These are phyloP conservation scores for Eragrostis curvula DNA, from an alignment of 176 grass and related monocot genomes.

Conservation along the genomic window DNA sequence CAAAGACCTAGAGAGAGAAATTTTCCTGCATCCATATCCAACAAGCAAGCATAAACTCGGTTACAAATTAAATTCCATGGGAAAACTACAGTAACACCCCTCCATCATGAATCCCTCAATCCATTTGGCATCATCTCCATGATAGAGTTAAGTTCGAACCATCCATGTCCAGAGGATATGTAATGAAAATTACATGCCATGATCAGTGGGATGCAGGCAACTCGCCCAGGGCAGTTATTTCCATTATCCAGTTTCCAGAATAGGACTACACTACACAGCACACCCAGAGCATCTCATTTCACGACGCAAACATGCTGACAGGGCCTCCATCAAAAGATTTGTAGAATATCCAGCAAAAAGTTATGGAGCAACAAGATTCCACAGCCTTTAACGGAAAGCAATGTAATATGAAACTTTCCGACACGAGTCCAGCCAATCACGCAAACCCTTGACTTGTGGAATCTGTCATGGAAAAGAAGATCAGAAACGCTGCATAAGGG, in stretches of 20 bases:
- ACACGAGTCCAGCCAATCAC: constrained; percentile 74
- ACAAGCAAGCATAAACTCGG: constrained; percentile 25
- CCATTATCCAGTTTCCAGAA: constrained; percentile 29
- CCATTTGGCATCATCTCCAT: constrained; percentile 1
- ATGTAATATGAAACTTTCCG: constrained; percentile 74
- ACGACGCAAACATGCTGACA: constrained; percentile 19
- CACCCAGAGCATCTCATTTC: constrained; percentile 30
- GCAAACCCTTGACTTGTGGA: constrained; percentile 77
- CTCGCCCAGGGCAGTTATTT: constrained; percentile 33
- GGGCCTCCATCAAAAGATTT: constrained; percentile 33
- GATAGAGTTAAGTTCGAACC: constrained; percentile 25
- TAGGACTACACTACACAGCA: constrained; percentile 21
- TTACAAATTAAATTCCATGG: constrained; percentile 48
- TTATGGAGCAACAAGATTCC: constrained; percentile 79
- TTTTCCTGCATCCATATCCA: constrained; percentile 48
- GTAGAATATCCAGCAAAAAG: neutral
- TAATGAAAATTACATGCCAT: constrained; percentile 42
- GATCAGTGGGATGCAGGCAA: constrained; percentile 12
- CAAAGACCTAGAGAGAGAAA: constrained; percentile 26
- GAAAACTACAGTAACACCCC: constrained; percentile 38
- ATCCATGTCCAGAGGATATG: constrained; percentile 28
- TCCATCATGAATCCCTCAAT: constrained; percentile 27
- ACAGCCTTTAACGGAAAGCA: constrained; percentile 85
- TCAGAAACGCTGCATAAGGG: neutral
- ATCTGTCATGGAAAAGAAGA: constrained; percentile 50